These are phyloP conservation scores for Lathyrus oleraceus DNA, from an alignment of 306 rosid species.

Conservation along the genomic window DNA sequence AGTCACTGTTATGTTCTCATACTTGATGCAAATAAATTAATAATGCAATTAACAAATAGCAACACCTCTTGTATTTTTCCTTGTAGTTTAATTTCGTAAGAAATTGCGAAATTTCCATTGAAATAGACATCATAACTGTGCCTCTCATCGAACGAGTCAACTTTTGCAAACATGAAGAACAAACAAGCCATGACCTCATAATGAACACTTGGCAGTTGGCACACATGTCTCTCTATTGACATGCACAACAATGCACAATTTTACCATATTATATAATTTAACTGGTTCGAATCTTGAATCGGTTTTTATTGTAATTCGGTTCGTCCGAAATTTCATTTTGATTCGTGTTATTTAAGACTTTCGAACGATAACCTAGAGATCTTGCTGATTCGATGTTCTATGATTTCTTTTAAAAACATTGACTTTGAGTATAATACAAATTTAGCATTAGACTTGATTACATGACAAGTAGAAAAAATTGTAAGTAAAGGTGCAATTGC, in stretches of 20 bases:
- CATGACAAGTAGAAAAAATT: conserved; percentile 27
- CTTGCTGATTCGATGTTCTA: not conserved
- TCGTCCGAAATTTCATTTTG: not conserved
- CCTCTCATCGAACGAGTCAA: conserved; percentile 27
- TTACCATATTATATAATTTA: not conserved
- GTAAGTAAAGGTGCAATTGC: conserved; percentile 17
- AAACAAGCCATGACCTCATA: conserved; percentile 25
- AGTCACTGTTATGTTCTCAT: conserved; percentile 5
- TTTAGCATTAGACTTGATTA: not conserved
- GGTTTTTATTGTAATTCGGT: not conserved
- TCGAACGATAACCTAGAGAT: not conserved
- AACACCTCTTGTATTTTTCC: conserved; percentile 1
- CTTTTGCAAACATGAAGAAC: conserved; percentile 16
- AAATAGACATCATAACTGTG: conserved; percentile 34
- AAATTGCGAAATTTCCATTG: conserved; percentile 28
- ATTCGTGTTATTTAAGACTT: not conserved
- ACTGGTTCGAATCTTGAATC: not conserved
- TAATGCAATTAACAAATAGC: conserved; percentile 13
- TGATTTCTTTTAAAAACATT: not conserved
- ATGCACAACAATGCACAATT: not conserved
- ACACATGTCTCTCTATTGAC: not conserved
- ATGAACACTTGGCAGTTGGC: conserved; percentile 39
- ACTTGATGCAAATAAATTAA: not conserved
- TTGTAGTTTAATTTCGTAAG: conserved; percentile 19
- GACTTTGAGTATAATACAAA: not conserved